Conservation (phyloP, 164 flowering plant species). For the Protea cynaroides region DNA sequence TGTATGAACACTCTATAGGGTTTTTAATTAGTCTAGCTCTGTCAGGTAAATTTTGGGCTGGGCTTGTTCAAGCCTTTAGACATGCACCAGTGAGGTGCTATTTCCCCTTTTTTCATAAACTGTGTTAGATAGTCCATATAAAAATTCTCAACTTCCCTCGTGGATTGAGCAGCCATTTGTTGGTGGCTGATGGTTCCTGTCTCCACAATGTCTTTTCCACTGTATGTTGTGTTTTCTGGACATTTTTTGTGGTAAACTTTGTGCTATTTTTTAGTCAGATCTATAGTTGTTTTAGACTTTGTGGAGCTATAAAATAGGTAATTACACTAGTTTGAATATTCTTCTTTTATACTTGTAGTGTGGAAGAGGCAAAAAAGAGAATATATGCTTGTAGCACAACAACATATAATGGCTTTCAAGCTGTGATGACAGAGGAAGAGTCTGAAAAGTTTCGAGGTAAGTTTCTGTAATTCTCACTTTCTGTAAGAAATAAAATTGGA, state of each 20-base stretch:
- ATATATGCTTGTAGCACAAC: slow-evolving; percentile 97
- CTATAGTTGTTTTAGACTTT: background rate
- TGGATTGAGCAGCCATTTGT: background rate
- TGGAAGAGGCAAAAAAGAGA: slow-evolving; percentile 82
- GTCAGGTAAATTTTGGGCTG: no score
- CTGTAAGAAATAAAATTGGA: background rate
- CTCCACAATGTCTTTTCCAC: background rate
- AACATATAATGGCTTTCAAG: slow-evolving; percentile 88
- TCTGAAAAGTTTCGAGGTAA: slow-evolving; percentile 74
- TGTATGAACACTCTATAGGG: no score
- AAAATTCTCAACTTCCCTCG: no score
- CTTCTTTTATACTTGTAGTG: slow-evolving; percentile 28
- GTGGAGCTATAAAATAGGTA: background rate
- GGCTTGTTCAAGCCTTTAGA: no score
- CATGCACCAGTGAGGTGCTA: no score
- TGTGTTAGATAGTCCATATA: no score
- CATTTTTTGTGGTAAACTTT: background rate
- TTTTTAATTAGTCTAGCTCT: no score
- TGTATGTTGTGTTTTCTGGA: background rate
- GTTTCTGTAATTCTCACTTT: background rate
- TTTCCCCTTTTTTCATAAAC: no score
- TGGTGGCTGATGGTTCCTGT: background rate
- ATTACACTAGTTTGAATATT: background rate
- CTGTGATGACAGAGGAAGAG: slow-evolving; percentile 67
- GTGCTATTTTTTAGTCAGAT: background rate